Evolutionary conservation across 1,284 basidiomycete genomes (phyloP).

Genomic region (Cryptococcus sp.): DNA sequence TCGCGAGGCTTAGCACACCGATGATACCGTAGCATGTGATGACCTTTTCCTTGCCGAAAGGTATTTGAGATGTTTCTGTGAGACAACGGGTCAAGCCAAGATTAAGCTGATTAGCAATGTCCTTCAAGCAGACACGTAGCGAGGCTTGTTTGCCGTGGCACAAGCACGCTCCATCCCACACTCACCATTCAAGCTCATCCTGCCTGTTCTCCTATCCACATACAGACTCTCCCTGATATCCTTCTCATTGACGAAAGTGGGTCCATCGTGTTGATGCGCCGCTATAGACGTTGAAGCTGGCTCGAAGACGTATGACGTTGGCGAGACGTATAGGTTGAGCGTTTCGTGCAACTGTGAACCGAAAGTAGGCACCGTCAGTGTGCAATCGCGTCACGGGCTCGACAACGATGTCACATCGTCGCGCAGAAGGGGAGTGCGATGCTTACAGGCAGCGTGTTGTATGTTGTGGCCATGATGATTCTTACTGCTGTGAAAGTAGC

Average conservation of each 20-base stretch:
- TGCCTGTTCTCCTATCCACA: slow-evolving; percentile 51
- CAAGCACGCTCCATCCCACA: background rate
- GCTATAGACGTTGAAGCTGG: slow-evolving; percentile 36
- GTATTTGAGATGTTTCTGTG: slow-evolving; percentile 45
- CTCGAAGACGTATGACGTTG: slow-evolving; percentile 51
- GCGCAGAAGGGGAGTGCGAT: too few species aligned
- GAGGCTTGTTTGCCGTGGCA: too few species aligned
- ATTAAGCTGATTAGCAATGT: too few species aligned
- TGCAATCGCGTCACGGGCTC: too few species aligned
- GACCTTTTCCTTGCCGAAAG: slow-evolving; percentile 53
- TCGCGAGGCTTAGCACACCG: slow-evolving; percentile 79
- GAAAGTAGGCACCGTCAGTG: too few species aligned
- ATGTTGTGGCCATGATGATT: slow-evolving; percentile 1
- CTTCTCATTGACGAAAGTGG: slow-evolving; percentile 41
- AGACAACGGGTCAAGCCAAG: background rate
- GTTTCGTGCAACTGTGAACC: slow-evolving; percentile 49
- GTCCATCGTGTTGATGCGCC: slow-evolving; percentile 21
- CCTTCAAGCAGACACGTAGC: too few species aligned
- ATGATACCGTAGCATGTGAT: slow-evolving; percentile 74
- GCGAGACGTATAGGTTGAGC: slow-evolving; percentile 52
- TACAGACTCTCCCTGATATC: slow-evolving; percentile 51
- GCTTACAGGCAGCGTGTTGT: slow-evolving; percentile 13
- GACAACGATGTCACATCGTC: too few species aligned
- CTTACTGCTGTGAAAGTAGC: background rate
- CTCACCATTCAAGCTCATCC: slow-evolving; percentile 53